A percentile compares a stretch with the other conserved stretches of the same genome.
Conservation (phyloP, 345 rosid genomes). For the Aquilaria yunnanensis region DNA sequence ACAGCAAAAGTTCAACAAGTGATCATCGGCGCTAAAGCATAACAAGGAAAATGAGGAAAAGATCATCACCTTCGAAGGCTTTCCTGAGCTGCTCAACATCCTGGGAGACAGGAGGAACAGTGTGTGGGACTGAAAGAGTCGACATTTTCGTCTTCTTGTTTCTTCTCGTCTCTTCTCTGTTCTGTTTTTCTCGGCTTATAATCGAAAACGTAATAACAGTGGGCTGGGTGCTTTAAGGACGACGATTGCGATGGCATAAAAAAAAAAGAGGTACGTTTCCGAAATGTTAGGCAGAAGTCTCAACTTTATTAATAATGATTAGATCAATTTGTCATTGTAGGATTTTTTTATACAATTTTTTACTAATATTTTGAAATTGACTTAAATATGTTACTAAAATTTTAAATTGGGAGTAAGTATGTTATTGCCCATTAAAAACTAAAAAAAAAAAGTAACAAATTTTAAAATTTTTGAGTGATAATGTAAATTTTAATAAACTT, state of each 20-base stretch:
- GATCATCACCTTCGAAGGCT: constrained; percentile 49
- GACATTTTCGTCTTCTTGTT: constrained; percentile 30
- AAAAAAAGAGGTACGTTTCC: too few species aligned
- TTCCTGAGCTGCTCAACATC: constrained; percentile 68
- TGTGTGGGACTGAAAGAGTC: constrained; percentile 43
- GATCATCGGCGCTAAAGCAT: not conserved
- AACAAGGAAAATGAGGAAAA: not conserved
- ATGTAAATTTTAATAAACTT: too few species aligned
- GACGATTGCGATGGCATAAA: not conserved
- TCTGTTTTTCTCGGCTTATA: constrained; percentile 10
- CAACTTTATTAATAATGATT: not conserved
- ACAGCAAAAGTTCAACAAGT: not conserved
- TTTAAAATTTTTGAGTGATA: too few species aligned
- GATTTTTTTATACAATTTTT: too few species aligned
- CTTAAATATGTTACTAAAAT: too few species aligned
- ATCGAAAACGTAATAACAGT: constrained; percentile 21
- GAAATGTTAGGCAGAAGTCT: not conserved
- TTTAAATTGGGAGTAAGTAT: too few species aligned
- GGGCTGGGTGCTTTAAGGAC: not conserved
- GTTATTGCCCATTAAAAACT: too few species aligned
- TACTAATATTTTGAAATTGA: too few species aligned
- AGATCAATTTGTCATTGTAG: too few species aligned
- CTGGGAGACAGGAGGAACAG: constrained; percentile 42
- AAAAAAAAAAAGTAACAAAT: too few species aligned
- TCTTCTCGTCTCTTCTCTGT: not conserved